Conservation (phyloP, 495 filamentous ascomycete genomes). For the Pseudevernia furfuracea region DNA sequence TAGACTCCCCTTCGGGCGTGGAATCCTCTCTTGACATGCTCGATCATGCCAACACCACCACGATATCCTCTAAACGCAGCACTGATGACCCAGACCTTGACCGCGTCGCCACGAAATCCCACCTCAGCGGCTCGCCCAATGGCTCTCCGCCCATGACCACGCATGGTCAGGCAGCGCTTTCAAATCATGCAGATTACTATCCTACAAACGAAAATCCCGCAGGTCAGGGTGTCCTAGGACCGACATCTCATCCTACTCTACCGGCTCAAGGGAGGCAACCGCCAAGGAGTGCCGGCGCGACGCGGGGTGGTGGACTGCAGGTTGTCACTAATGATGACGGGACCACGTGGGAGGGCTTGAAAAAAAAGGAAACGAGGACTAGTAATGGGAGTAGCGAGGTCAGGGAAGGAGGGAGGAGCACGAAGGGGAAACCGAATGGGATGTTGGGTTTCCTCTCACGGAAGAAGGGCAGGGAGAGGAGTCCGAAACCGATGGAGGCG, state of each 20-base stretch:
- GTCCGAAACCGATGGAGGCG: conserved; percentile 87
- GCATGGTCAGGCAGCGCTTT: conserved; percentile 13
- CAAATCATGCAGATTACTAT: conserved; percentile 26
- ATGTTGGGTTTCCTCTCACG: conserved; percentile 84
- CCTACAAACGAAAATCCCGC: conserved; percentile 16
- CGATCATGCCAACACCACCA: conserved; percentile 17
- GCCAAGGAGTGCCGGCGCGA: conserved; percentile 49
- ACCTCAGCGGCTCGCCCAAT: conserved; percentile 14
- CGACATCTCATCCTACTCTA: conserved; percentile 16
- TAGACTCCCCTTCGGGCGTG: conserved; percentile 15
- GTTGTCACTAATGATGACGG: conserved; percentile 83
- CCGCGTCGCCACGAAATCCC: conserved; percentile 9
- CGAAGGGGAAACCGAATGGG: conserved; percentile 49
- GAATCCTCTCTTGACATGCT: conserved; percentile 22
- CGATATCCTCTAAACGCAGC: conserved; percentile 25
- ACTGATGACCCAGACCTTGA: conserved; percentile 21
- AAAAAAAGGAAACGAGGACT: conserved; percentile 45
- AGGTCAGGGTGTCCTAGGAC: neutral
- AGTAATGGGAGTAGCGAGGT: conserved; percentile 46
- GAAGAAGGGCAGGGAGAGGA: conserved; percentile 83
- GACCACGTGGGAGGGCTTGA: conserved; percentile 81
- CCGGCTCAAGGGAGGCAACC: conserved; percentile 22
- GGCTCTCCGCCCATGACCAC: conserved; percentile 21
- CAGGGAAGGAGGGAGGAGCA: conserved; percentile 23
- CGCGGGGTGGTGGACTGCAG: conserved; percentile 78